Evolutionary conservation across 805 yeast genomes (phyloP).

Genomic region (Kodamaea restingae): DNA sequence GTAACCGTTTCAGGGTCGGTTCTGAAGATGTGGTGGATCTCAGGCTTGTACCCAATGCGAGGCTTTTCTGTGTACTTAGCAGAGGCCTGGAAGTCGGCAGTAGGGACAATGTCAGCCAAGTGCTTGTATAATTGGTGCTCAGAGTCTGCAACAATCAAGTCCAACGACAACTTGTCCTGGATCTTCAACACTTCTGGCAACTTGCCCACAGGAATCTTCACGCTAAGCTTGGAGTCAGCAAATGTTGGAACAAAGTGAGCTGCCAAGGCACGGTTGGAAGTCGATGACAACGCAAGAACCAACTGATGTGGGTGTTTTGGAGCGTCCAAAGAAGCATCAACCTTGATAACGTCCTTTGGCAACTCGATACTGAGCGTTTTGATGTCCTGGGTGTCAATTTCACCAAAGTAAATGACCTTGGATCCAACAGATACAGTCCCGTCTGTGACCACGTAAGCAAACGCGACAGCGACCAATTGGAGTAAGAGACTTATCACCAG

Average conservation of each 20-base stretch:
- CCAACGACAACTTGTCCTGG: conserved; percentile 28
- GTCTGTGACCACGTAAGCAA: conserved; percentile 26
- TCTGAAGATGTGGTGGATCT: conserved; percentile 61
- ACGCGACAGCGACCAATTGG: conserved; percentile 18
- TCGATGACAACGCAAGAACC: conserved; percentile 26
- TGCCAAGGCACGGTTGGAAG: conserved; percentile 27
- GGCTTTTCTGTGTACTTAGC: conserved; percentile 22
- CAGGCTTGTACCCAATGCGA: conserved; percentile 50
- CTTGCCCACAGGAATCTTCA: conserved; percentile 23
- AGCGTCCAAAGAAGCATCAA: conserved; percentile 21
- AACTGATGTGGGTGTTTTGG: conserved; percentile 32
- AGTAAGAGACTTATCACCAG: conserved; percentile 14
- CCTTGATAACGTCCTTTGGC: conserved; percentile 29
- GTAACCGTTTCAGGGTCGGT: conserved; percentile 50
- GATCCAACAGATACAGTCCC: conserved; percentile 29
- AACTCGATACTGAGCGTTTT: conserved; percentile 27
- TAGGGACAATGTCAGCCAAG: conserved; percentile 31
- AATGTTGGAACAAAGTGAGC: conserved; percentile 30
- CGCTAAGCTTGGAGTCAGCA: conserved; percentile 17
- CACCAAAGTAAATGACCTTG: conserved; percentile 25
- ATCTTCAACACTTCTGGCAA: conserved; percentile 35
- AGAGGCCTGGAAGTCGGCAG: conserved; percentile 21
- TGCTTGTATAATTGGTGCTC: conserved; percentile 20
- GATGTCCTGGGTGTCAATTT: conserved; percentile 27
- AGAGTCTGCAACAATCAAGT: conserved; percentile 29